Evolutionary conservation across 768 basidiomycete species (phyloP).

Genomic region (Psilocybe azurescens): DNA sequence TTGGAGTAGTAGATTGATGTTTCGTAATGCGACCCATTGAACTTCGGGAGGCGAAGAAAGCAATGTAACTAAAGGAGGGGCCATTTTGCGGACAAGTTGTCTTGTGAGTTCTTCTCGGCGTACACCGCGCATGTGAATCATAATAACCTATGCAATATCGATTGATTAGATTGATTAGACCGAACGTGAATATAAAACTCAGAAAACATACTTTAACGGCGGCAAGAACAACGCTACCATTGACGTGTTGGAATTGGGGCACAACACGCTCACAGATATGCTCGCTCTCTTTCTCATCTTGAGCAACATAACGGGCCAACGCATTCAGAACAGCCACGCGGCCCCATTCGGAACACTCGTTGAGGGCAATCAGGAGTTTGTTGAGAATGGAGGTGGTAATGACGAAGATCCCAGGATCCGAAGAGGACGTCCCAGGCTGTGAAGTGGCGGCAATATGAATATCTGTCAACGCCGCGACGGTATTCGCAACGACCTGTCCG

Average conservation of each 20-base stretch:
- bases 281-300: constrained; percentile 94
- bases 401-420: constrained; percentile 74
- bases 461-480: constrained; percentile 90
- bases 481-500: constrained; percentile 94
- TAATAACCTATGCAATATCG: constrained; percentile 90
- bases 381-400: constrained; percentile 85
- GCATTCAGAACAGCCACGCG: constrained; percentile 92
- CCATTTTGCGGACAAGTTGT: constrained; percentile 94
- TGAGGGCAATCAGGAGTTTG: constrained; percentile 93
- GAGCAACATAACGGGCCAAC: constrained; percentile 79
- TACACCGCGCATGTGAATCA: constrained; percentile 94
- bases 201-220: constrained; percentile 79
- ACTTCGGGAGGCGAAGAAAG: constrained; percentile 97
- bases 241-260: constrained; percentile 97
- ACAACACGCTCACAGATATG: constrained; percentile 99
- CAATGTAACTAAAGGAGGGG: constrained; percentile 93
- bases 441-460: constrained; percentile 80
- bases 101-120: constrained; percentile 83
- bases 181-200: not conserved
- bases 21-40: constrained; percentile 97
- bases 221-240: constrained; percentile 94
- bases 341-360: constrained; percentile 99
- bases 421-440: constrained; percentile 56
- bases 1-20: constrained; percentile 95
- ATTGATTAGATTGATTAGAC: not conserved